A percentile compares a stretch with the other conserved stretches of the same genome.
These are phyloP conservation scores for Peniophora sp. DNA, from an alignment of 1,284 basidiomycete genomes.

Conservation along the genomic window DNA sequence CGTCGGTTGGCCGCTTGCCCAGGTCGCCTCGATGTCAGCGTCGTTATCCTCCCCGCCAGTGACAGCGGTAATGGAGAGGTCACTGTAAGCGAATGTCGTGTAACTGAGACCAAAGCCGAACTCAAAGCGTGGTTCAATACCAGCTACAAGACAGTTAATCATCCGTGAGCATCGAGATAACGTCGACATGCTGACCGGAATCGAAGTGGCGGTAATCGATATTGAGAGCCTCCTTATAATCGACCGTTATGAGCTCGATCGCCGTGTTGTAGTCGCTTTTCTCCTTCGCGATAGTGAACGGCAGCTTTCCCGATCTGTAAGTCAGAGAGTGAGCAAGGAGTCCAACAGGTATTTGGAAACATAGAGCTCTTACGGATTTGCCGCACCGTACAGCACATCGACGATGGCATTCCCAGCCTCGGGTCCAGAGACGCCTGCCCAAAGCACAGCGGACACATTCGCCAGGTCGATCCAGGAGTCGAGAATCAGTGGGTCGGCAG, in stretches of 20 bases:
- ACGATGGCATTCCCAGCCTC: slow-evolving; percentile 19
- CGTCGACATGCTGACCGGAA: background rate
- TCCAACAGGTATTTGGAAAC: slow-evolving; percentile 11
- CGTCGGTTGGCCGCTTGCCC: slow-evolving; percentile 44
- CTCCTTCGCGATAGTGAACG: slow-evolving; percentile 42
- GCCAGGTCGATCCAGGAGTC: slow-evolving; percentile 40
- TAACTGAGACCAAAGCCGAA: slow-evolving; percentile 86
- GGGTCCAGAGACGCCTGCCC: background rate
- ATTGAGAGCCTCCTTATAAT: slow-evolving; percentile 22
- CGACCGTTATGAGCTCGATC: slow-evolving; percentile 19
- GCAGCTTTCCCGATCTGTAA: slow-evolving; percentile 26
- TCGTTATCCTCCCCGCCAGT: slow-evolving; percentile 23
- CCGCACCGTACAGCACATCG: slow-evolving; percentile 36
- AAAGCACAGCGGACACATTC: slow-evolving; percentile 19
- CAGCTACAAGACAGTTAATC: slow-evolving; percentile 16
- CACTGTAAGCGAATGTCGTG: slow-evolving; percentile 66
- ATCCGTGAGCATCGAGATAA: background rate
- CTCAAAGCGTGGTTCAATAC: slow-evolving; percentile 58
- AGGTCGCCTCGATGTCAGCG: slow-evolving; percentile 33
- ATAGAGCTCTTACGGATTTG: slow-evolving; percentile 42
- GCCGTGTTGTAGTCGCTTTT: slow-evolving; percentile 37
- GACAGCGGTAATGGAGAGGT: slow-evolving; percentile 38
- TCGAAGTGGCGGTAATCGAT: slow-evolving; percentile 1
- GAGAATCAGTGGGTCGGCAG: slow-evolving; percentile 38
- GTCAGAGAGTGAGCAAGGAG: background rate